Evolutionary conservation across 129 eudicot genomes (phyloP).

Genomic region (Saposhnikovia divaricata): DNA sequence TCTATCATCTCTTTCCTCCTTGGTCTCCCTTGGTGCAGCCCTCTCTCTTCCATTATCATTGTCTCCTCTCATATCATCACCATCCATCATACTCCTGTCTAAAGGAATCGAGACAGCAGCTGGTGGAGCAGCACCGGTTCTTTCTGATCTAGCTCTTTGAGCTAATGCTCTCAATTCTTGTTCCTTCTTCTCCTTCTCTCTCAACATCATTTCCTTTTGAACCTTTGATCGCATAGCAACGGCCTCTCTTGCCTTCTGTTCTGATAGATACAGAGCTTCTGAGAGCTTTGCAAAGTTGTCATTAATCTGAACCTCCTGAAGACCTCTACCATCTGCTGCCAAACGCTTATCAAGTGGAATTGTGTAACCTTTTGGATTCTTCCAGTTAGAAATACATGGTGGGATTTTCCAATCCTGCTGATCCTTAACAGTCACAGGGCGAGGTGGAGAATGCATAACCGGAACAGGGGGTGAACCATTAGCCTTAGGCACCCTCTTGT

Average conservation of each 20-base stretch:
- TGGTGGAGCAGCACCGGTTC: conserved; percentile 54
- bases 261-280: conserved; percentile 77
- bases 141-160: conserved; percentile 75
- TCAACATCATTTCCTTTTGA: conserved; percentile 87
- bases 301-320: conserved; percentile 85
- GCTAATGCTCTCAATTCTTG: conserved; percentile 72
- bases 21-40: conserved; percentile 46
- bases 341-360: conserved; percentile 90
- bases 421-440: conserved; percentile 87
- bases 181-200: conserved; percentile 81
- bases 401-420: conserved; percentile 97
- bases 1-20: conserved; percentile 65
- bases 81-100: conserved; percentile 31
- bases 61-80: conserved; percentile 38
- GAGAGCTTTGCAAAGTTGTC: conserved; percentile 85
- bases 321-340: conserved; percentile 95
- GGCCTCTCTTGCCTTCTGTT: conserved; percentile 87
- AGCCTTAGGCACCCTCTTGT: conserved; percentile 88
- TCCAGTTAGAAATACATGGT: conserved; percentile 92
- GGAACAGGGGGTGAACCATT: conserved; percentile 94
- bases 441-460: conserved; percentile 90
- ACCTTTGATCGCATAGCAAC: conserved; percentile 80
- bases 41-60: conserved; percentile 41
- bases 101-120: conserved; percentile 34
- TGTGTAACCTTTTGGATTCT: conserved; percentile 86